phyloP scores from a whole-genome alignment of 2,329 filamentous ascomycete species.

The Pseudophaeomoniella oleicola region DNA sequence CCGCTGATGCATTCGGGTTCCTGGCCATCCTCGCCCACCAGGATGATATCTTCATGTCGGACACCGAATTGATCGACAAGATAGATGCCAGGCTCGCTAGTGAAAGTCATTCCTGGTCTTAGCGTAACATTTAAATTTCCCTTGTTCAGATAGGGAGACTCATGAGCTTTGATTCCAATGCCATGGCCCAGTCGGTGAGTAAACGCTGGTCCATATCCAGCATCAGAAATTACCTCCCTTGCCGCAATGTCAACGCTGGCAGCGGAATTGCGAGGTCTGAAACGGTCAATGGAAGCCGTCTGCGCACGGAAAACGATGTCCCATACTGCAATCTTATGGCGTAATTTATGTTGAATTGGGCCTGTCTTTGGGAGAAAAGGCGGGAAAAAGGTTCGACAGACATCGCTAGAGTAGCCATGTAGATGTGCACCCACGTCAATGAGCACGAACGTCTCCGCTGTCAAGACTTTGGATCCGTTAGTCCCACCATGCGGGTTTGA shows the following conservation, averaged over 20 bases:
- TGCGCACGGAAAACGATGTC: slow-evolving; percentile 48
- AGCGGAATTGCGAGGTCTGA: slow-evolving; percentile 38
- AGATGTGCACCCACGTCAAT: slow-evolving; percentile 51
- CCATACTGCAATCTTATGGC: slow-evolving; percentile 32
- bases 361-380: neutral
- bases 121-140: slow-evolving; percentile 37
- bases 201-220: slow-evolving; percentile 44
- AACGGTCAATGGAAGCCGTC: slow-evolving; percentile 35
- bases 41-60: slow-evolving; percentile 46
- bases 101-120: slow-evolving; percentile 46
- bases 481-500: slow-evolving; percentile 25
- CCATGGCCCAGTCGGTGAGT: slow-evolving; percentile 50
- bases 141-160: slow-evolving; percentile 50
- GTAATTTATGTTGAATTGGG: neutral
- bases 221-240: slow-evolving; percentile 39
- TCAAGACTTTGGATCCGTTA: slow-evolving; percentile 33
- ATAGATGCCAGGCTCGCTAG: slow-evolving; percentile 50
- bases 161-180: slow-evolving; percentile 53
- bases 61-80: slow-evolving; percentile 45
- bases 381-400: slow-evolving; percentile 47
- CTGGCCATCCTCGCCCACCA: slow-evolving; percentile 35
- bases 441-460: slow-evolving; percentile 41
- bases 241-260: slow-evolving; percentile 49
- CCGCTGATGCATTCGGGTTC: slow-evolving; percentile 43
- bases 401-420: slow-evolving; percentile 48